Percentiles rank a stretch among this genome's conserved stretches.
Conservation (phyloP, 1,139 yeast genomes). For the Saccharomyces hybrid region DNA sequence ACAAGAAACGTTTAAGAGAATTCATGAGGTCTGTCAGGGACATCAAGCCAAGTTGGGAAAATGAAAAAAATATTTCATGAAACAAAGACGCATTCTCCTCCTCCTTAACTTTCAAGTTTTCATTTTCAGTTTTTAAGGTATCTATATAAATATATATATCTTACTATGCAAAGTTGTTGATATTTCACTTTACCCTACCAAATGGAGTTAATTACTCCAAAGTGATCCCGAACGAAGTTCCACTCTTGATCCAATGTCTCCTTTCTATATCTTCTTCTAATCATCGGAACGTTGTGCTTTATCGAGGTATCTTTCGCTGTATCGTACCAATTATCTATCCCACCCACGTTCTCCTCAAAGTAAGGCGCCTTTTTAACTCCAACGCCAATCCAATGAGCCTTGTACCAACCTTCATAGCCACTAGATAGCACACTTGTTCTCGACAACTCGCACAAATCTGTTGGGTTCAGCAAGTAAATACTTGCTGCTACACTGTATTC, state of each 20-base stretch:
- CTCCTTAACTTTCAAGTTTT: too few species aligned
- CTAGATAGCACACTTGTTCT: constrained; percentile 49
- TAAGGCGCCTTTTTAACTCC: constrained; percentile 8
- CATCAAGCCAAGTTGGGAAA: constrained; percentile 31
- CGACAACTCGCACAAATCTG: constrained; percentile 57
- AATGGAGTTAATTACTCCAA: background rate
- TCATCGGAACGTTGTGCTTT: constrained; percentile 28
- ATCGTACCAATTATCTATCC: constrained; percentile 27
- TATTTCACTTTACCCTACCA: background rate
- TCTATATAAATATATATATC: background rate
- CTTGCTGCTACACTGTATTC: constrained; percentile 71
- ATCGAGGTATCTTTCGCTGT: constrained; percentile 23
- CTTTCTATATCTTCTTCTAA: constrained; percentile 24
- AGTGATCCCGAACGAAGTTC: constrained; percentile 16
- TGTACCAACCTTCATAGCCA: constrained; percentile 79
- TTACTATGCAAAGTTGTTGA: background rate
- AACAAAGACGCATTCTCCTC: too few species aligned
- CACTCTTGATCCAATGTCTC: constrained; percentile 27
- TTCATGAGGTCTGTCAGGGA: constrained; percentile 28
- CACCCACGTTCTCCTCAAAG: constrained; percentile 19
- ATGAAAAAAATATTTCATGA: constrained; percentile 1
- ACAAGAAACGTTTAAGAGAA: constrained; percentile 19
- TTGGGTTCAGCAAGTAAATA: constrained; percentile 56
- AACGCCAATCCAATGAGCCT: constrained; percentile 84
- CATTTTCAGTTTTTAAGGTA: background rate